A percentile compares a stretch with the other conserved stretches of the same genome.
Conservation (phyloP, 495 filamentous ascomycete genomes). For the Parathielavia appendiculata region DNA sequence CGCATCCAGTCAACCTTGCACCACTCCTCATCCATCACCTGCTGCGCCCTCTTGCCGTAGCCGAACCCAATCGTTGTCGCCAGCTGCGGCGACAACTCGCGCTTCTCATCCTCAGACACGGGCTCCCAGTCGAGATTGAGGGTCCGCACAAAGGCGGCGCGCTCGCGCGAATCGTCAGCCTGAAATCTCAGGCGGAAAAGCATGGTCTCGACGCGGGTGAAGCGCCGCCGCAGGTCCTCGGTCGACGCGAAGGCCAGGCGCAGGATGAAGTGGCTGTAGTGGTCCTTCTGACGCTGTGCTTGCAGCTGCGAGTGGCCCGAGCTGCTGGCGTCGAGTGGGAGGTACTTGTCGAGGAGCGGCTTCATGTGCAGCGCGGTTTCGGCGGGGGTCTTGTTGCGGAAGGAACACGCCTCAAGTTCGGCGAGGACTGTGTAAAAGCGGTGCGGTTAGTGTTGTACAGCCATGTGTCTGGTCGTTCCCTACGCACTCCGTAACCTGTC, state of each 20-base stretch:
- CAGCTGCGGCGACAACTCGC: conserved; percentile 43
- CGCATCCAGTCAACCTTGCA: conserved; percentile 94
- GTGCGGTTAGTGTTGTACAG: background rate
- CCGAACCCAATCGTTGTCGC: conserved; percentile 27
- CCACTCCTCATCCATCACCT: conserved; percentile 63
- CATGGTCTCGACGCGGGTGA: conserved; percentile 78
- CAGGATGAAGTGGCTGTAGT: conserved; percentile 97
- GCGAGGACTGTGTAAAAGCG: conserved; percentile 62
- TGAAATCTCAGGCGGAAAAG: conserved; percentile 78
- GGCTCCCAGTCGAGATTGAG: conserved; percentile 73
- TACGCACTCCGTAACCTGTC: conserved; percentile 69
- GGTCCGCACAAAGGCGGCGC: conserved; percentile 67
- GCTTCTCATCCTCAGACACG: conserved; percentile 70
- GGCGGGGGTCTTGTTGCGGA: conserved; percentile 75
- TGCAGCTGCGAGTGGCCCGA: conserved; percentile 49
- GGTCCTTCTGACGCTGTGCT: conserved; percentile 85
- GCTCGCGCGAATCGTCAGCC: conserved; percentile 63
- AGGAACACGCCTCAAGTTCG: conserved; percentile 92
- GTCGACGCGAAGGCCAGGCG: conserved; percentile 87
- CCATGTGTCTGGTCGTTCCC: background rate
- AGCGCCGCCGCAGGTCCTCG: conserved; percentile 86
- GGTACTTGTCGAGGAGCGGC: conserved; percentile 75
- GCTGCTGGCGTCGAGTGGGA: conserved; percentile 75
- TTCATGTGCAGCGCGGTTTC: conserved; percentile 78
- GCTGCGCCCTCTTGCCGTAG: conserved; percentile 40